Evolutionary conservation across 2,329 filamentous ascomycete species (phyloP), one percentile per base, ranked within the genome.

Genomic region (Dactylellina leptospora): DNA sequence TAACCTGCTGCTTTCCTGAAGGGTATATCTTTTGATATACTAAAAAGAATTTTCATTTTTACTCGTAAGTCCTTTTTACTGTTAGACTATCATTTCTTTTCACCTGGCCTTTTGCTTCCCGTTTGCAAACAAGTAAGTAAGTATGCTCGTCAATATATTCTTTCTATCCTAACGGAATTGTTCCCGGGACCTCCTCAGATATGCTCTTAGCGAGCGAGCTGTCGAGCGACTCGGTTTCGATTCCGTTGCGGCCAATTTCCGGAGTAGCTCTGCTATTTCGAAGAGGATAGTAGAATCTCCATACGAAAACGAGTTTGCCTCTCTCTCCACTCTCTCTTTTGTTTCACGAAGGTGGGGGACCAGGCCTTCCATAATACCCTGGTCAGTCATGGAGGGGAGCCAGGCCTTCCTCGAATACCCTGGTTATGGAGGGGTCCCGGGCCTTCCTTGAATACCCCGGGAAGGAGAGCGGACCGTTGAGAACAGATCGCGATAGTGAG

Each of bases 311-410:
- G 6, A 33, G 30, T 33, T 33, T 13, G 30, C 30, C 30, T 6
- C 30, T 33, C 6, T 6, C 6, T 6, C 30, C 13, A 6, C 13
- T 13, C 13, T 33, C 6, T 33, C 30, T 33, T 42, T 9, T 16
- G 4, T 42, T n/a, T 59, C 55, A n/a, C 20, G 28, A 36, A 40
- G 55, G 55, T 48, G 40, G 55, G 42, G 55, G 55, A 48, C 55
- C 55, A 28, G 55, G 55, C 42, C 42, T 22, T 59, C 55, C 55
- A 25, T 28, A 60, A 33, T 30, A 59, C 55, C 55, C 55, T 28
- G 55, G 55, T 48, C 55, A 59, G n/a, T 10, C 13, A 45, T 40
- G 28, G 8, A 44, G 25, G 36, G 45, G 45, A 30, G 18, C n/a
- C 45, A 27, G 5, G n/a, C n/a, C n/a, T n/a, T n/a, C n/a, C n/a